phyloP scores from a whole-genome alignment of 2,329 filamentous ascomycete genomes.

The Plenodomus lindquistii region DNA sequence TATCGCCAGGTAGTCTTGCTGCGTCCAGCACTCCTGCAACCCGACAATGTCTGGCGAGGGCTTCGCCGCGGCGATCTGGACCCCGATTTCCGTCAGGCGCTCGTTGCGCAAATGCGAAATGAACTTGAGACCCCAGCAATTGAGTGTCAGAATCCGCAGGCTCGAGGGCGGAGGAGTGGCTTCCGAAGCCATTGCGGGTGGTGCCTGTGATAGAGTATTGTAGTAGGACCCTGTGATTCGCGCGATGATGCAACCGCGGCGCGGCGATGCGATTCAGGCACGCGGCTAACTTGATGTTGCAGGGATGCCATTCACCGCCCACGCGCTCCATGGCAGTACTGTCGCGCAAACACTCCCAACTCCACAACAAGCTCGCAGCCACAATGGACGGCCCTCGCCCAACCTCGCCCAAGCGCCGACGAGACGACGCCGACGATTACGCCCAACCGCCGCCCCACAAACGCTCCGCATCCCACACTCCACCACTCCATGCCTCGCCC shows the following conservation, averaged over 20 bases:
- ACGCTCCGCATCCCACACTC: conserved; percentile 39
- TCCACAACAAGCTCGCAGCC: not conserved
- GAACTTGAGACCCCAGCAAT: conserved; percentile 96
- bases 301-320: conserved; percentile 14
- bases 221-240: no score
- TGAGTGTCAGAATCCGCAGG: conserved; percentile 83
- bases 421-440: conserved; percentile 33
- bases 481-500: conserved; percentile 29
- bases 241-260: conserved; percentile 23
- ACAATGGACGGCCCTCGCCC: conserved; percentile 24
- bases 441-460: conserved; percentile 35
- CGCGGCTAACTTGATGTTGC: conserved; percentile 8
- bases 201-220: not conserved
- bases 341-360: conserved; percentile 4
- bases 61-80: conserved; percentile 68
- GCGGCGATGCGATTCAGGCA: conserved; percentile 5
- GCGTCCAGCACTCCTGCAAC: conserved; percentile 94
- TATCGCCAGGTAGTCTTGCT: conserved; percentile 79
- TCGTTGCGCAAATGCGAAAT: conserved; percentile 76
- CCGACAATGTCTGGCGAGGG: conserved; percentile 82
- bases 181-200: conserved; percentile 25
- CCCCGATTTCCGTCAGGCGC: conserved; percentile 82
- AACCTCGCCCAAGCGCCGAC: conserved; percentile 34
- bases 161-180: conserved; percentile 46
- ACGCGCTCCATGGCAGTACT: conserved; percentile 11